These are phyloP conservation scores for Zygoascus hellenicus DNA, from an alignment of 1,139 yeast species.

Conservation along the genomic window DNA sequence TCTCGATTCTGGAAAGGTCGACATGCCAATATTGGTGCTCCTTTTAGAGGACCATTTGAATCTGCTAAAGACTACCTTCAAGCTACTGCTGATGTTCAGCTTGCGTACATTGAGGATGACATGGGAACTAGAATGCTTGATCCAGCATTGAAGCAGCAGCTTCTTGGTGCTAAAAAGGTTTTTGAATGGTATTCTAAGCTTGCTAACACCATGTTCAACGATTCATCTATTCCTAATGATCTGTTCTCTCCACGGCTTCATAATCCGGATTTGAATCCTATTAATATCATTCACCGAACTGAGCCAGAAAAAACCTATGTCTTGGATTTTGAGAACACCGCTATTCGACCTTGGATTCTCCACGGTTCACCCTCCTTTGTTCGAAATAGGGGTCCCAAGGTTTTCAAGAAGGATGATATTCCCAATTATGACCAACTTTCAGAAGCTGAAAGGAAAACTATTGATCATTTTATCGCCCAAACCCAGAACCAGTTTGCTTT, in stretches of 20 bases:
- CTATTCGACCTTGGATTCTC: conserved; percentile 75
- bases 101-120: conserved; percentile 55
- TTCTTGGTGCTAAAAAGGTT: conserved; percentile 38
- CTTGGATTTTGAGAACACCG: conserved; percentile 74
- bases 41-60: conserved; percentile 70
- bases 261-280: conserved; percentile 84
- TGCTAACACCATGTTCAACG: conserved; percentile 44
- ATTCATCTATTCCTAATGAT: conserved; percentile 27
- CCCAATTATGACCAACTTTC: conserved; percentile 62
- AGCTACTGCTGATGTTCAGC: conserved; percentile 61
- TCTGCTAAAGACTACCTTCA: conserved; percentile 51
- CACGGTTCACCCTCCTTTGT: conserved; percentile 77
- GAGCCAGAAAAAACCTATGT: conserved; percentile 41
- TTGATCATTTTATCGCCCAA: conserved; percentile 77
- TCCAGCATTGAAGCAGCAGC: conserved; percentile 40
- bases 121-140: conserved; percentile 39
- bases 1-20: conserved; percentile 64
- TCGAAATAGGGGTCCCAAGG: conserved; percentile 80
- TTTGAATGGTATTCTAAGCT: conserved; percentile 54
- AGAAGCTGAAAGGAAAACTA: conserved; percentile 71
- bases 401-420: conserved; percentile 70
- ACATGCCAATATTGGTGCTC: conserved; percentile 31
- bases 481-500: conserved; percentile 88
- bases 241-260: conserved; percentile 68
- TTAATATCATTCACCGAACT: conserved; percentile 54